phyloP scores from a whole-genome alignment of 306 rosid genomes.

The Vigna mungo region DNA sequence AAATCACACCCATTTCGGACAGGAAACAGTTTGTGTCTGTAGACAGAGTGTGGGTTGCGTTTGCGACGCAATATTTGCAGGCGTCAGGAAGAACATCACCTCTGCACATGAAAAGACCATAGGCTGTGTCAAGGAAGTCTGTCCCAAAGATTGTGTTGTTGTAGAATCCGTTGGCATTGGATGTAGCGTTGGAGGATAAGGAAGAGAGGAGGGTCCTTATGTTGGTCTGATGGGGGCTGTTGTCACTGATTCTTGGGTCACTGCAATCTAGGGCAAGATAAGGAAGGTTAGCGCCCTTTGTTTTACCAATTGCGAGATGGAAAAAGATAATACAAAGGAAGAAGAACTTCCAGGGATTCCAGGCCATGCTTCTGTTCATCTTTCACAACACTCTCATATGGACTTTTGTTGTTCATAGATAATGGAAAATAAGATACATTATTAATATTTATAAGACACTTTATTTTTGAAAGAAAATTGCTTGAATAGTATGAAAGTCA shows the following conservation, averaged over 20 bases:
- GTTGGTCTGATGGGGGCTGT: background rate
- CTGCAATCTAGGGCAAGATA: accelerated
- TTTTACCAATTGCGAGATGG: background rate
- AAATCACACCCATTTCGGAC: background rate
- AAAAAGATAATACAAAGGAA: background rate
- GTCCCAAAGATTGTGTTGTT: background rate
- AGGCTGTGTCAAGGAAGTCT: background rate
- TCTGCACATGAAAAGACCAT: constrained; percentile 1
- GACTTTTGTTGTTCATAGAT: too few species aligned
- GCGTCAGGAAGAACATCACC: background rate
- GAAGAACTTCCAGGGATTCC: background rate
- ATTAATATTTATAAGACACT: too few species aligned
- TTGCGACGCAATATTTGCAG: background rate
- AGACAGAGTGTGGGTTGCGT: background rate
- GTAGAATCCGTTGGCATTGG: background rate
- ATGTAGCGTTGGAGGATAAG: background rate
- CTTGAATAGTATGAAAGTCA: too few species aligned
- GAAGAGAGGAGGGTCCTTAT: background rate
- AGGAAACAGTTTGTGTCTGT: background rate
- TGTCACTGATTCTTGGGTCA: background rate
- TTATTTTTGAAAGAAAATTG: too few species aligned
- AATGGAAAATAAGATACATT: too few species aligned
- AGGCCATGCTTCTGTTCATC: too few species aligned
- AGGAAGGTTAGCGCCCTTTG: too few species aligned
- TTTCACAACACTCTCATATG: too few species aligned